Conservation (phyloP, 495 filamentous ascomycete species). For the Lichenothelia convexa region DNA sequence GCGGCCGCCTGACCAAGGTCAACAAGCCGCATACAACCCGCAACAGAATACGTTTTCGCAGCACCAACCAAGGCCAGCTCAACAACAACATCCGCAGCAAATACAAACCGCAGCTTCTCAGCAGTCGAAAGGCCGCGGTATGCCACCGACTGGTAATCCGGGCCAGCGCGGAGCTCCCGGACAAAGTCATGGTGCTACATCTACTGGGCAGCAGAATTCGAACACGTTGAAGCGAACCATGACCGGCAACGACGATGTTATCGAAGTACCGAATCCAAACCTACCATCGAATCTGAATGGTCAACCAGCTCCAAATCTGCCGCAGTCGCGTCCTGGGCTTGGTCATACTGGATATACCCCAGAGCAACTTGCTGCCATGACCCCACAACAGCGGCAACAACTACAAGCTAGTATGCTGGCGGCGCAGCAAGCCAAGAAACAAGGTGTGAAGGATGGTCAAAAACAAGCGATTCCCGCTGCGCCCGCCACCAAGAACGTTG, state of each 20-base stretch:
- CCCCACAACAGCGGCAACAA: slow-evolving; percentile 1
- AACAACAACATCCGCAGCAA: slow-evolving; percentile 6
- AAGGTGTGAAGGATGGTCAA: neutral
- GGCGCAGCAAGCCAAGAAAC: neutral
- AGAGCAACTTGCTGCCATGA: slow-evolving; percentile 28
- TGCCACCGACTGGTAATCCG: slow-evolving; percentile 10
- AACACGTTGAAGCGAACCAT: slow-evolving; percentile 37
- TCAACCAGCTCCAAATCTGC: slow-evolving; percentile 21
- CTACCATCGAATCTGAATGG: slow-evolving; percentile 10
- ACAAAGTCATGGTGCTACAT: slow-evolving; percentile 3
- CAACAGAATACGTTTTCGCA: slow-evolving; percentile 13
- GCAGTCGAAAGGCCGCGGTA: slow-evolving; percentile 9
- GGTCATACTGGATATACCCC: slow-evolving; percentile 19
- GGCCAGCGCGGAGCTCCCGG: slow-evolving; percentile 6
- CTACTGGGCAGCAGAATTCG: slow-evolving; percentile 9
- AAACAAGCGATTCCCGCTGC: neutral
- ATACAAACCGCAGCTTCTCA: slow-evolving; percentile 7
- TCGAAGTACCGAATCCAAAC: slow-evolving; percentile 33
- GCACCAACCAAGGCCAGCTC: slow-evolving; percentile 2
- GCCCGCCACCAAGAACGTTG: neutral
- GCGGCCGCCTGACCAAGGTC: slow-evolving; percentile 6
- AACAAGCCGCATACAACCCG: slow-evolving; percentile 13
- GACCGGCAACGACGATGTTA: slow-evolving; percentile 44
- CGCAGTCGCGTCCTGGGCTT: slow-evolving; percentile 21
- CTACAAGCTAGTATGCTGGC: slow-evolving; percentile 1